phyloP scores from a whole-genome alignment of 495 filamentous ascomycete species.

The Cryomyces minteri region DNA sequence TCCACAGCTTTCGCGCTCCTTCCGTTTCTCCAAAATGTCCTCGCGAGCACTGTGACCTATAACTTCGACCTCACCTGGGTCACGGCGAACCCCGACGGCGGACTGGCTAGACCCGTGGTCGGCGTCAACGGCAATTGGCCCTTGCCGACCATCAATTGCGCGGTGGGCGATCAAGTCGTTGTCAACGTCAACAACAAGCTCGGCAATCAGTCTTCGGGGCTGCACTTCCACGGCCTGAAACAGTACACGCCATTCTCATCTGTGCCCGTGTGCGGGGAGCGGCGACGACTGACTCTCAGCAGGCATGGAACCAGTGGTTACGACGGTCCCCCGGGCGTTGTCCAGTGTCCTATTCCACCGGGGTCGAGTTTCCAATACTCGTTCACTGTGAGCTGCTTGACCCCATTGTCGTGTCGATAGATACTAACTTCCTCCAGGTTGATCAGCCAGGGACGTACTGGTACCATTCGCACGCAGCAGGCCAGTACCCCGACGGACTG shows the following conservation, averaged over 20 bases:
- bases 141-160: conserved; percentile 6
- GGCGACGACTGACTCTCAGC: neutral
- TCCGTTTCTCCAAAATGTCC: neutral
- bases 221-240: conserved; percentile 10
- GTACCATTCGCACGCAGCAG: conserved; percentile 8
- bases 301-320: neutral
- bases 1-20: no score
- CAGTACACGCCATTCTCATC: neutral
- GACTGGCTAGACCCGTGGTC: conserved; percentile 7
- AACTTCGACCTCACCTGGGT: conserved; percentile 9
- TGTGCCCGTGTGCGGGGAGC: neutral
- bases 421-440: neutral
- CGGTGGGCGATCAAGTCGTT: conserved; percentile 6
- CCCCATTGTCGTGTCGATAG: neutral
- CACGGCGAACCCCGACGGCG: neutral
- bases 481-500: conserved; percentile 20
- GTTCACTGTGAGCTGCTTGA: neutral
- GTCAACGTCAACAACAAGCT: conserved; percentile 8
- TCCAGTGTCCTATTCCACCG: conserved; percentile 8
- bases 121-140: conserved; percentile 13
- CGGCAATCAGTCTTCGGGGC: conserved; percentile 7
- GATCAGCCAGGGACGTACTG: conserved; percentile 8
- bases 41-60: conserved; percentile 1
- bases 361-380: conserved; percentile 5
- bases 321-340: conserved; percentile 6